phyloP scores from a whole-genome alignment of 352 stramenopile species.

The Phytophthora podocarpi region DNA sequence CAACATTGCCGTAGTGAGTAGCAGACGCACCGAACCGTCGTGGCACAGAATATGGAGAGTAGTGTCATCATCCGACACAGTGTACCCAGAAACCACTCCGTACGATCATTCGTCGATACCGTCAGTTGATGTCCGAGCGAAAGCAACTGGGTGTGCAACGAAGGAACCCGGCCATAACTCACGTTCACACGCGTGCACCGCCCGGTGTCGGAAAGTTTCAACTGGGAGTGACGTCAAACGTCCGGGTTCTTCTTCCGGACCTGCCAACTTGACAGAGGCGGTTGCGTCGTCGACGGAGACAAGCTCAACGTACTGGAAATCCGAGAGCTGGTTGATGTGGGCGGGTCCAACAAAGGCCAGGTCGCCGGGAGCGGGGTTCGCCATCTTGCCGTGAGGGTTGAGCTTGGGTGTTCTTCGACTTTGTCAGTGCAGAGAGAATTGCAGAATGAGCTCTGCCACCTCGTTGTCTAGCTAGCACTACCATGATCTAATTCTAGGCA shows the following conservation, averaged over 20 bases:
- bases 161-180: constrained; percentile 11
- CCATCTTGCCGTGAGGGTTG: no score
- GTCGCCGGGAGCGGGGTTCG: no score
- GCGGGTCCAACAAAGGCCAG: not conserved
- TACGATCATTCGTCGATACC: constrained; percentile 6
- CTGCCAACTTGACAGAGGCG: not conserved
- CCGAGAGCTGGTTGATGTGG: not conserved
- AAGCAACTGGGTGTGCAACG: constrained; percentile 2
- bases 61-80: not conserved
- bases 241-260: not conserved
- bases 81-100: constrained; percentile 9
- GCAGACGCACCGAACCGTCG: not conserved
- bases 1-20: not conserved
- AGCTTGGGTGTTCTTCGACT: no score
- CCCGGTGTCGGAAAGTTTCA: not conserved
- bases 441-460: no score
- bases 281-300: not conserved
- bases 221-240: not conserved
- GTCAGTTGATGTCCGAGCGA: not conserved
- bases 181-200: not conserved
- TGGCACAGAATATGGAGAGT: not conserved
- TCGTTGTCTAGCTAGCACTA: no score
- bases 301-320: not conserved
- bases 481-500: no score
- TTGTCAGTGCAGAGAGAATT: no score